phyloP scores from a whole-genome alignment of 495 filamentous ascomycete genomes.

The Massariosphaeria phaeospora region DNA sequence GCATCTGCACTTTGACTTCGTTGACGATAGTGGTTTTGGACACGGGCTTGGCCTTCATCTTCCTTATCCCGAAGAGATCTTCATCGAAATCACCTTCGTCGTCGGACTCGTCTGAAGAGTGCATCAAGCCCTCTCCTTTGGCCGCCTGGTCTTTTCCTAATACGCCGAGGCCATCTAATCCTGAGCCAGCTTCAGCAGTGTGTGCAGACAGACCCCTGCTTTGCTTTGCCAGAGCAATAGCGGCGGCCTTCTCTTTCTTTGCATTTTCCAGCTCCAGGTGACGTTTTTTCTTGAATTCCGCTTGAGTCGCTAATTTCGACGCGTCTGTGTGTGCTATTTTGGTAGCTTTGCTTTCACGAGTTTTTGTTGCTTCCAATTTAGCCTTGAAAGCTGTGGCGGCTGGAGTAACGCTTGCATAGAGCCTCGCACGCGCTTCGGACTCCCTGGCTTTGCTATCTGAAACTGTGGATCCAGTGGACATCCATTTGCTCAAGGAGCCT shows the following conservation, averaged over 20 bases:
- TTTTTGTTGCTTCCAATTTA: constrained; percentile 8
- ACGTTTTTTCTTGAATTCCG: constrained; percentile 47
- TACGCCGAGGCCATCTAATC: constrained; percentile 67
- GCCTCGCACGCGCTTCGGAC: constrained; percentile 1
- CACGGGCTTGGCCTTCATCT: constrained; percentile 31
- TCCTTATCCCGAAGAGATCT: constrained; percentile 54
- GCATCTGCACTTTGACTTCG: constrained; percentile 54
- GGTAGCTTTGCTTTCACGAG: background rate
- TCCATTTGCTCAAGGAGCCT: constrained; percentile 27
- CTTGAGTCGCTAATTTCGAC: constrained; percentile 3
- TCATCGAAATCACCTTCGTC: constrained; percentile 61
- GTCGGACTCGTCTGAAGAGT: constrained; percentile 66
- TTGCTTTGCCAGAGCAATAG: constrained; percentile 60
- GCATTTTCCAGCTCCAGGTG: constrained; percentile 69
- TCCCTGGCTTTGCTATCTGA: constrained; percentile 4
- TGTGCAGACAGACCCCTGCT: constrained; percentile 48
- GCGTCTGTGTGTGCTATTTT: constrained; percentile 17
- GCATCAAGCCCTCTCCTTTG: constrained; percentile 79
- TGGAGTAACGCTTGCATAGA: constrained; percentile 12
- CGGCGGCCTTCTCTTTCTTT: constrained; percentile 62
- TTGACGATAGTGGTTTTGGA: constrained; percentile 43
- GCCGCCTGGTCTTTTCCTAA: constrained; percentile 72
- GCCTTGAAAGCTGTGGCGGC: constrained; percentile 16
- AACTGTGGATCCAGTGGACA: constrained; percentile 5
- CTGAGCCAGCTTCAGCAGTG: constrained; percentile 67